Percentiles rank a stretch among this genome's conserved stretches.
phyloP scores from a whole-genome alignment of 129 eudicot species.

The Escallonia rubra region DNA sequence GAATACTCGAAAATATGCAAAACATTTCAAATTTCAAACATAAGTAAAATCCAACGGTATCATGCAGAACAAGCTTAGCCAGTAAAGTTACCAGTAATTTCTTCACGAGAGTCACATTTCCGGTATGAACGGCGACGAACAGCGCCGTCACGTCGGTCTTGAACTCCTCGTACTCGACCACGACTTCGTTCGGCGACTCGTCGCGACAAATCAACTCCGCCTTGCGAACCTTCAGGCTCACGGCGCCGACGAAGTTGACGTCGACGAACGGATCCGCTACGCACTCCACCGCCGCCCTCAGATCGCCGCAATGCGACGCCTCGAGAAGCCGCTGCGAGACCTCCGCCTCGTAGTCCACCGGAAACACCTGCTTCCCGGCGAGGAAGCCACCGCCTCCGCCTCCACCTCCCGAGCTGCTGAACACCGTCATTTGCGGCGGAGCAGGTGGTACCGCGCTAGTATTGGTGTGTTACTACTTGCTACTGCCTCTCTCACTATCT shows the following conservation, averaged over 20 bases:
- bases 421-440: slow-evolving; percentile 59
- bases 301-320: slow-evolving; percentile 48
- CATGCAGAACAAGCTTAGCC: background rate
- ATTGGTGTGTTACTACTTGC: slow-evolving; percentile 10
- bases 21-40: too few relatives aligned
- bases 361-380: slow-evolving; percentile 60
- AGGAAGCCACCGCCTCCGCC: slow-evolving; percentile 49
- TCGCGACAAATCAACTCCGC: slow-evolving; percentile 42
- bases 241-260: slow-evolving; percentile 71
- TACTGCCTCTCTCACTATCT: background rate
- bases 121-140: slow-evolving; percentile 73
- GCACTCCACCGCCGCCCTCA: slow-evolving; percentile 47
- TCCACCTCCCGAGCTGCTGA: slow-evolving; percentile 45
- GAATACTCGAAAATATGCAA: too few relatives aligned
- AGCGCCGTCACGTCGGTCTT: slow-evolving; percentile 76
- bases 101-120: slow-evolving; percentile 50
- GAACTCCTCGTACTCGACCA: slow-evolving; percentile 43
- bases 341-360: slow-evolving; percentile 75
- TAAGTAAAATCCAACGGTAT: too few relatives aligned
- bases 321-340: slow-evolving; percentile 73
- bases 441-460: slow-evolving; percentile 3
- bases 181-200: slow-evolving; percentile 51
- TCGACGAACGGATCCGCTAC: slow-evolving; percentile 68
- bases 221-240: slow-evolving; percentile 50
- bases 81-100: slow-evolving; percentile 62